These are phyloP conservation scores for Cystobasidium slooffiae DNA, from an alignment of 1,284 basidiomycete genomes.

Conservation along the genomic window DNA sequence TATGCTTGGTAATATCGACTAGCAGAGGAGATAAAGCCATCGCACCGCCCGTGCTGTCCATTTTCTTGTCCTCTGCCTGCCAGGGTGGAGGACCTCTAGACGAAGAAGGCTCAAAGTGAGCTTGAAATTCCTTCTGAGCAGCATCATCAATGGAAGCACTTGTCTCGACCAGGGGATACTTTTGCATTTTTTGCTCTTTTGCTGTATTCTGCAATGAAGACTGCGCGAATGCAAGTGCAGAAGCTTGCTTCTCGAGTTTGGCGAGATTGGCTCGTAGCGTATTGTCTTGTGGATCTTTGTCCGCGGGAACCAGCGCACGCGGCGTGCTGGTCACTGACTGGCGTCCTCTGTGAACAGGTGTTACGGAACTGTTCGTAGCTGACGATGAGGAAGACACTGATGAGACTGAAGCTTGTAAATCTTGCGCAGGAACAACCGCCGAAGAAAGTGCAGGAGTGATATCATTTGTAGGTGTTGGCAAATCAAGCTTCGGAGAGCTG, in stretches of 20 bases:
- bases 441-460: neutral
- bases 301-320: too few species aligned
- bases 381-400: too few species aligned
- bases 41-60: constrained; percentile 6
- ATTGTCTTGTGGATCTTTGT: too few species aligned
- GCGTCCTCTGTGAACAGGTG: too few species aligned
- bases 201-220: neutral
- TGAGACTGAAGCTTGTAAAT: too few species aligned
- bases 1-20: constrained; percentile 31
- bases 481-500: constrained; percentile 9
- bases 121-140: constrained; percentile 11
- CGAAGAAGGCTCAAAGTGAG: constrained; percentile 2
- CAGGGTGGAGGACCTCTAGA: constrained; percentile 7
- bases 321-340: too few species aligned
- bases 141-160: constrained; percentile 11
- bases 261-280: too few species aligned
- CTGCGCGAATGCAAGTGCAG: neutral
- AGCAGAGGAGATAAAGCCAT: constrained; percentile 30
- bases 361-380: too few species aligned
- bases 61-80: constrained; percentile 18
- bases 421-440: neutral
- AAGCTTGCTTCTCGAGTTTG: too few species aligned
- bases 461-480: neutral
- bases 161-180: neutral
- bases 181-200: neutral